Evolutionary conservation across 1,284 basidiomycete species (phyloP).

Genomic region (Pseudozyma sp.): DNA sequence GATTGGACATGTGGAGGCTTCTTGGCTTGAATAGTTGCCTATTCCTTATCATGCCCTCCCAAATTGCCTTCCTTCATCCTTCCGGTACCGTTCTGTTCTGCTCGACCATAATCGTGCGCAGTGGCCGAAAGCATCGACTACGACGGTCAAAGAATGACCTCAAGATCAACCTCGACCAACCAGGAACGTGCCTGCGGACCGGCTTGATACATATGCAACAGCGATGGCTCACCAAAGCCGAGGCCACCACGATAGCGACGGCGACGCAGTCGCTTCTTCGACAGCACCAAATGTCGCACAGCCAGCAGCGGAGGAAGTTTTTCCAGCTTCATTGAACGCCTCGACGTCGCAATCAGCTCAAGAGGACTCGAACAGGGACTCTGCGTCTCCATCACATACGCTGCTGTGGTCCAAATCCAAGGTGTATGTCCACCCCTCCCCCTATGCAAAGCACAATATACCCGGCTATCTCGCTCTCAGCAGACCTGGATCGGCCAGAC

Average conservation of each 20-base stretch:
- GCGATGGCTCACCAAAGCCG: conserved; percentile 10
- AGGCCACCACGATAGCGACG: background rate
- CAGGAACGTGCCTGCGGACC: background rate
- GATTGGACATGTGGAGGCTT: conserved; percentile 12
- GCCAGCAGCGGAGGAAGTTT: too few relatives aligned
- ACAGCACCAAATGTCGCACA: background rate
- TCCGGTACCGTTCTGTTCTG: too few relatives aligned
- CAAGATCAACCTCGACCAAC: background rate
- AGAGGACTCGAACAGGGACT: background rate
- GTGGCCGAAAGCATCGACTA: too few relatives aligned
- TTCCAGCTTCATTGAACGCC: background rate
- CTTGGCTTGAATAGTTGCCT: background rate
- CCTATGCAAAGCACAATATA: conserved; percentile 90
- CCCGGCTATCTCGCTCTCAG: conserved; percentile 77
- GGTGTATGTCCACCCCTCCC: conserved; percentile 79
- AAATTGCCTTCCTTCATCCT: too few relatives aligned
- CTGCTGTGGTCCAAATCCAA: conserved; percentile 55
- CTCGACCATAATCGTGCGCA: too few relatives aligned
- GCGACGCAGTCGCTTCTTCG: background rate
- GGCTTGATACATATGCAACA: background rate
- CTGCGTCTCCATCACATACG: conserved; percentile 16
- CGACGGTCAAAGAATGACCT: too few relatives aligned
- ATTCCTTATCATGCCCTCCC: background rate
- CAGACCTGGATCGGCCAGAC: conserved; percentile 18
- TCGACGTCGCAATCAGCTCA: background rate